Percentiles rank a stretch among this genome's conserved stretches.
Conservation (phyloP, 805 yeast species). For the Yarrowia alimentaria region DNA sequence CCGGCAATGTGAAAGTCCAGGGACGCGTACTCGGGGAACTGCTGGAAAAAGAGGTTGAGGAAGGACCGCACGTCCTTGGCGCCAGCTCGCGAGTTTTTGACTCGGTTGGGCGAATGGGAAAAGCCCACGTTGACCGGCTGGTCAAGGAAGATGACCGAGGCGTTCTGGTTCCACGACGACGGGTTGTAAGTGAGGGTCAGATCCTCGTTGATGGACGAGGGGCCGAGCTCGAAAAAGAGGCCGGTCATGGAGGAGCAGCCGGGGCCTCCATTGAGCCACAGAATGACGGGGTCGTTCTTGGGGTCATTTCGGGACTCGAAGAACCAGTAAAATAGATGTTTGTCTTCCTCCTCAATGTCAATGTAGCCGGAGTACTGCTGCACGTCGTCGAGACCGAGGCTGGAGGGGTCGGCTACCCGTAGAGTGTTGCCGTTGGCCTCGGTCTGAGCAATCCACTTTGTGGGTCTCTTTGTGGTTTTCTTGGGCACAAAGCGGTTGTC, state of each 20-base stretch:
- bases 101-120: conserved; percentile 69
- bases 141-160: conserved; percentile 85
- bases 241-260: conserved; percentile 94
- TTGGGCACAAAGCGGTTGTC: conserved; percentile 18
- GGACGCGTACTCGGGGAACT: conserved; percentile 68
- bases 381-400: conserved; percentile 67
- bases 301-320: conserved; percentile 92
- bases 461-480: conserved; percentile 14
- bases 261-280: conserved; percentile 97
- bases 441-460: conserved; percentile 21
- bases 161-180: conserved; percentile 86
- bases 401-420: conserved; percentile 60
- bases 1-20: conserved; percentile 81
- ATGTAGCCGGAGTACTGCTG: conserved; percentile 73
- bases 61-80: conserved; percentile 85
- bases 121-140: conserved; percentile 94
- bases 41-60: conserved; percentile 75
- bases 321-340: conserved; percentile 90
- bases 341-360: conserved; percentile 70
- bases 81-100: conserved; percentile 74
- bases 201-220: conserved; percentile 65
- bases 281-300: conserved; percentile 73
- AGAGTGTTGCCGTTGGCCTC: conserved; percentile 45
- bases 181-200: conserved; percentile 74
- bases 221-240: conserved; percentile 87